Percentiles rank a stretch among this genome's conserved stretches.
Conservation (phyloP, 257 asterid genomes). For the Eustoma russellianum region DNA sequence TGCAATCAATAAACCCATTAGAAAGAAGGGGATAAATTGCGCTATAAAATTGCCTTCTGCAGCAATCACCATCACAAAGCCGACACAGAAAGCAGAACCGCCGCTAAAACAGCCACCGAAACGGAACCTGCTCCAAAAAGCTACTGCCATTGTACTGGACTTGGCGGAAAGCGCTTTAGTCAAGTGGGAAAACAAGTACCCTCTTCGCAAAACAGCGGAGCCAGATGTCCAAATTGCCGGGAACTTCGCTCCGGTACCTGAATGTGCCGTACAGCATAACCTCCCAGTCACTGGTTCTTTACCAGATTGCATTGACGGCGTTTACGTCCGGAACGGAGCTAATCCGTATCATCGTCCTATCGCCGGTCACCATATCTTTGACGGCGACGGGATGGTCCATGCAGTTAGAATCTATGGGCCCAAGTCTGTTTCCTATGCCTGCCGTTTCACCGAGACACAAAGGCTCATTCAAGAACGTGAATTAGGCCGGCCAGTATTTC, state of each 20-base stretch:
- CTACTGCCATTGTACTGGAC: slow-evolving; percentile 35
- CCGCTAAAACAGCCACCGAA: slow-evolving; percentile 2
- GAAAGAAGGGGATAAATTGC: slow-evolving; percentile 1
- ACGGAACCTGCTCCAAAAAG: slow-evolving; percentile 40
- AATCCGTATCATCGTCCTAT: slow-evolving; percentile 55
- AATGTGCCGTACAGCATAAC: slow-evolving; percentile 30
- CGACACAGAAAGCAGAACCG: not conserved
- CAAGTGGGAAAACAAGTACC: slow-evolving; percentile 29
- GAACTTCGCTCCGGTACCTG: slow-evolving; percentile 59
- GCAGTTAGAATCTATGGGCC: slow-evolving; percentile 28
- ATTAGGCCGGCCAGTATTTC: slow-evolving; percentile 52
- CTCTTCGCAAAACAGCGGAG: slow-evolving; percentile 49
- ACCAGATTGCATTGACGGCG: slow-evolving; percentile 48
- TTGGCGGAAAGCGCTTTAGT: slow-evolving; percentile 34
- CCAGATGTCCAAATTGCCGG: slow-evolving; percentile 54
- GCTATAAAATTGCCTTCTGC: slow-evolving; percentile 18
- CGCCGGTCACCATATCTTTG: slow-evolving; percentile 63
- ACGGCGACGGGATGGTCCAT: slow-evolving; percentile 80
- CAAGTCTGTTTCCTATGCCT: slow-evolving; percentile 43
- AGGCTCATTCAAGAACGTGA: slow-evolving; percentile 49
- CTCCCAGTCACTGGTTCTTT: slow-evolving; percentile 38
- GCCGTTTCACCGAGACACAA: slow-evolving; percentile 55
- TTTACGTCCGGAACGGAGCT: slow-evolving; percentile 61
- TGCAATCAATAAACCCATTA: slow-evolving; percentile 9
- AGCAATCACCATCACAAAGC: slow-evolving; percentile 11